Percentiles rank a stretch among this genome's conserved stretches.
These are phyloP conservation scores for Lipomyces sp. DNA, from an alignment of 805 yeast species.

Conservation along the genomic window DNA sequence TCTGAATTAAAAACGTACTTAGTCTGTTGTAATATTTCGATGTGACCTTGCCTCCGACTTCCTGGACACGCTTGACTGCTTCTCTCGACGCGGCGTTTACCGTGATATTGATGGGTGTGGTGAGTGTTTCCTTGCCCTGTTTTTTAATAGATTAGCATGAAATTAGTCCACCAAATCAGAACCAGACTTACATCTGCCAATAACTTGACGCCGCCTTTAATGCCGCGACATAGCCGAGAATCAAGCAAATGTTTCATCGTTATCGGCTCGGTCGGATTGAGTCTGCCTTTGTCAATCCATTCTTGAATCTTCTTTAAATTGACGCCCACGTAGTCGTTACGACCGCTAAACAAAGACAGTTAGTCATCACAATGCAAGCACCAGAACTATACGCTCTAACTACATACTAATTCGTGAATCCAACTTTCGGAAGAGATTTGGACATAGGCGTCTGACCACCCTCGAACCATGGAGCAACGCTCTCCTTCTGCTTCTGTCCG, in stretches of 20 bases:
- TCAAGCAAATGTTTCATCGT: slow-evolving; percentile 75
- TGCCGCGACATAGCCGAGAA: slow-evolving; percentile 66
- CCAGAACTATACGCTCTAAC: neutral
- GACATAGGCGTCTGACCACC: slow-evolving; percentile 98
- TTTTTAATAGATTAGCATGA: neutral
- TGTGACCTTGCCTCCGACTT: slow-evolving; percentile 67
- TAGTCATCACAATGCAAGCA: too few species aligned
- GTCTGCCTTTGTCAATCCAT: slow-evolving; percentile 65
- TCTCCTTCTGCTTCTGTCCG: slow-evolving; percentile 96
- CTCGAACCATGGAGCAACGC: slow-evolving; percentile 90
- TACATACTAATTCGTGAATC: slow-evolving; percentile 50
- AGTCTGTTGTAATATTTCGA: slow-evolving; percentile 67
- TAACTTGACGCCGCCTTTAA: slow-evolving; percentile 77
- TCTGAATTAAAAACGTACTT: slow-evolving; percentile 32
- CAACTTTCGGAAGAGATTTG: slow-evolving; percentile 80
- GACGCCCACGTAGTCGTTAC: slow-evolving; percentile 39
- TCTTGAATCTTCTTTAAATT: slow-evolving; percentile 68
- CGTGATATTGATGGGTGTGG: slow-evolving; percentile 67
- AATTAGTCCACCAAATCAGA: slow-evolving; percentile 32
- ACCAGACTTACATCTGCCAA: slow-evolving; percentile 52
- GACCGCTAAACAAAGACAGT: neutral
- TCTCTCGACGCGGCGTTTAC: slow-evolving; percentile 74
- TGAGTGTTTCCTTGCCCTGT: slow-evolving; percentile 40
- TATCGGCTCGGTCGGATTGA: slow-evolving; percentile 51
- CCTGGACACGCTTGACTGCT: slow-evolving; percentile 73